Conservation (phyloP, 371 early-diverging fungal genomes). For the Blakeslea trispora region DNA sequence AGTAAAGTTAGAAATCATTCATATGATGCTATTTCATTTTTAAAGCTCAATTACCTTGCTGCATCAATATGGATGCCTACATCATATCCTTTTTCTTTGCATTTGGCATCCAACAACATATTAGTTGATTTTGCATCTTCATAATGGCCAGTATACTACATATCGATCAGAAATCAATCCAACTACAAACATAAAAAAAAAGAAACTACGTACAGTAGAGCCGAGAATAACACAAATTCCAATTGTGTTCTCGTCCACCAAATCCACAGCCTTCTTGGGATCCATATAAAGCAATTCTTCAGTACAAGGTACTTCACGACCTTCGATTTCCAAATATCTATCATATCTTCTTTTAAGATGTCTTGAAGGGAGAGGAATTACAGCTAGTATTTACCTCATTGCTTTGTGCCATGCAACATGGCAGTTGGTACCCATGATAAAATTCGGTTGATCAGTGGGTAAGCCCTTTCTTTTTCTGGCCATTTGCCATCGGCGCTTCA, state of each 20-base stretch:
- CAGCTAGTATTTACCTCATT: constrained; percentile 14
- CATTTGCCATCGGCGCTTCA: constrained; percentile 74
- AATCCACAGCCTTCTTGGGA: constrained; percentile 55
- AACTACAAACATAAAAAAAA: too few relatives aligned
- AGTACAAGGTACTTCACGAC: constrained; percentile 55
- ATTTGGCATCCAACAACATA: constrained; percentile 57
- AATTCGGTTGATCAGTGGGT: constrained; percentile 66
- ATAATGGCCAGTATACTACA: constrained; percentile 77
- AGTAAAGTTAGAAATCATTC: too few relatives aligned
- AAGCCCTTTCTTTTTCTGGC: constrained; percentile 55
- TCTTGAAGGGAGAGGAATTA: background rate
- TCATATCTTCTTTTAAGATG: background rate
- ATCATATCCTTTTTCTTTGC: constrained; percentile 56
- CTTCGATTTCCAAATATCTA: constrained; percentile 72
- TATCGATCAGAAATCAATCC: too few relatives aligned
- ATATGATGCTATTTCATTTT: too few relatives aligned
- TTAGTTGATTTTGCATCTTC: constrained; percentile 69
- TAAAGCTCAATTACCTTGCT: constrained; percentile 60
- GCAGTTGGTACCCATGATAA: constrained; percentile 71
- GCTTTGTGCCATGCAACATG: constrained; percentile 64
- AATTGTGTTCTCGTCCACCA: constrained; percentile 79
- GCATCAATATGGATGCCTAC: constrained; percentile 82
- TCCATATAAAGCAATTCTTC: constrained; percentile 59
- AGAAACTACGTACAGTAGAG: constrained; percentile 50
- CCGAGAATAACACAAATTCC: constrained; percentile 74